Evolutionary conservation across 148 eudicot species (phyloP).

Genomic region (Vaccinium vitisidaea): DNA sequence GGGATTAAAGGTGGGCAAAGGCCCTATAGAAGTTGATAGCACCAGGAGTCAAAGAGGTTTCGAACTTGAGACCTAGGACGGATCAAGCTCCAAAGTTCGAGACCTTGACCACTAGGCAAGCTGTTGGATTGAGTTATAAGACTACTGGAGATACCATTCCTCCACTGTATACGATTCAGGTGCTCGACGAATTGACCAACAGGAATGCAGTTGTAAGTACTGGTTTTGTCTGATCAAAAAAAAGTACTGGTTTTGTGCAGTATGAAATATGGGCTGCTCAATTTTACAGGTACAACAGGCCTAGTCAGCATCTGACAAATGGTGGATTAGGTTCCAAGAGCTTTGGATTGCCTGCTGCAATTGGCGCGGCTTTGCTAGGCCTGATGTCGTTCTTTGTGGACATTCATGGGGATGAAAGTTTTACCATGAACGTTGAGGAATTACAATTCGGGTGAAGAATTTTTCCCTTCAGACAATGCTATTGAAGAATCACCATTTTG

Average conservation of each 20-base stretch:
- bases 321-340: conserved; percentile 61
- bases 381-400: conserved; percentile 45
- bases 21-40: too few species aligned
- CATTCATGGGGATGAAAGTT: conserved; percentile 46
- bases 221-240: too few species aligned
- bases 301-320: conserved; percentile 52
- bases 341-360: conserved; percentile 56
- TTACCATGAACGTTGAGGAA: conserved; percentile 35
- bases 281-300: conserved; percentile 24
- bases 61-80: too few species aligned
- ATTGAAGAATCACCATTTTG: conserved; percentile 57
- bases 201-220: conserved; percentile 48
- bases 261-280: conserved; percentile 74
- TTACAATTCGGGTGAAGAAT: conserved; percentile 48
- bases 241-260: conserved; percentile 57
- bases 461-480: conserved; percentile 53
- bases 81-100: too few species aligned
- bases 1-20: too few species aligned
- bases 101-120: too few species aligned
- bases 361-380: conserved; percentile 49
- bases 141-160: conserved; percentile 55
- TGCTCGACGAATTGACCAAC: conserved; percentile 45
- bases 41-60: too few species aligned
- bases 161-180: conserved; percentile 54
- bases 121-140: too few species aligned